Conservation (phyloP, 2,329 filamentous ascomycete species). For the Amesomyces nigricolor region DNA sequence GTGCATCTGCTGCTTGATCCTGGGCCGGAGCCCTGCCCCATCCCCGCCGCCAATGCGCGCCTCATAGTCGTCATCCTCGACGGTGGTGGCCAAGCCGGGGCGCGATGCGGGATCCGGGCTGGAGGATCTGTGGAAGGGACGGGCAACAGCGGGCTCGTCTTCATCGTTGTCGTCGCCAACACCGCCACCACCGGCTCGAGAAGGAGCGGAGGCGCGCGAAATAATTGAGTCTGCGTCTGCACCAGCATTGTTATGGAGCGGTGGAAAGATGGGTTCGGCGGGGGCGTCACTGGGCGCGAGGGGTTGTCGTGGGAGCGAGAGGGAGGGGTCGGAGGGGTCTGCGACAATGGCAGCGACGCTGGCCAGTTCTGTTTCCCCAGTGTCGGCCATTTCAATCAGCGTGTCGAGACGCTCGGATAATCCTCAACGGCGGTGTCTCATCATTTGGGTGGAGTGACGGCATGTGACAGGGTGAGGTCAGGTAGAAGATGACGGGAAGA, state of each 20-base stretch:
- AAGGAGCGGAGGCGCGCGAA: constrained; percentile 19
- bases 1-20: constrained; percentile 67
- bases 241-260: constrained; percentile 38
- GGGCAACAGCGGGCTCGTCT: constrained; percentile 53
- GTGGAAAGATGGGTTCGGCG: constrained; percentile 33
- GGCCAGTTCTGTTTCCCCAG: constrained; percentile 17
- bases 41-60: constrained; percentile 28
- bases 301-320: neutral
- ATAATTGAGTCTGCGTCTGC: constrained; percentile 33
- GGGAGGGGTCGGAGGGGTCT: neutral
- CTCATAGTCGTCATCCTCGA: constrained; percentile 31
- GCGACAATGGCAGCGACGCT: constrained; percentile 6
- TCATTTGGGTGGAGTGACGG: no score
- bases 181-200: constrained; percentile 16
- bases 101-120: constrained; percentile 44
- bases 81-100: constrained; percentile 15
- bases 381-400: constrained; percentile 19
- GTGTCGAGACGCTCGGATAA: neutral
- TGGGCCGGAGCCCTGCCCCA: constrained; percentile 24
- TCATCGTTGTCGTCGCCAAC: constrained; percentile 47
- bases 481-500: no score
- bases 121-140: constrained; percentile 51
- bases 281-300: constrained; percentile 11
- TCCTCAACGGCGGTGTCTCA: neutral
- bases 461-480: no score